These are phyloP conservation scores for Venustampulla echinocandica DNA, from an alignment of 495 filamentous ascomycete genomes.

Conservation along the genomic window DNA sequence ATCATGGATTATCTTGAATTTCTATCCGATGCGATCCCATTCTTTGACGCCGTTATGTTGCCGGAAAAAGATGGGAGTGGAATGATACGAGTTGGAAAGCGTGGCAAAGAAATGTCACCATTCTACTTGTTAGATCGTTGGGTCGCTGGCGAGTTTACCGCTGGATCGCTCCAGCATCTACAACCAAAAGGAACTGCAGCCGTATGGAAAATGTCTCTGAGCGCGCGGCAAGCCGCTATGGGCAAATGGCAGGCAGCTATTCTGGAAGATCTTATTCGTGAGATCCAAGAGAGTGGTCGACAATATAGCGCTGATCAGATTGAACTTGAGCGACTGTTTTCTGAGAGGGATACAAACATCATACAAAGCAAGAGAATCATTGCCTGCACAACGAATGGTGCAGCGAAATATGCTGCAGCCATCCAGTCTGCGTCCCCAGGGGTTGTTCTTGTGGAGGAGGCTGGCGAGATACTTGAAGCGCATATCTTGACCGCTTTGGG, in stretches of 20 bases:
- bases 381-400: conserved; percentile 66
- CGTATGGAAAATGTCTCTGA: conserved; percentile 46
- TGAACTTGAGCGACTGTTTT: conserved; percentile 31
- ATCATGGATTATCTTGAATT: conserved; percentile 62
- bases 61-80: conserved; percentile 31
- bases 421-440: conserved; percentile 43
- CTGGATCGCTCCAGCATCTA: conserved; percentile 33
- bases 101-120: conserved; percentile 35
- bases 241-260: conserved; percentile 43
- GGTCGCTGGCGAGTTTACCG: conserved; percentile 34
- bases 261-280: conserved; percentile 37
- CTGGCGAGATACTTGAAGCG: conserved; percentile 69
- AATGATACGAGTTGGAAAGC: conserved; percentile 37
- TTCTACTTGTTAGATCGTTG: conserved; percentile 52
- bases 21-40: conserved; percentile 38
- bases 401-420: conserved; percentile 51
- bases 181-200: conserved; percentile 18
- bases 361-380: conserved; percentile 54
- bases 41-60: conserved; percentile 46
- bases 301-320: conserved; percentile 37
- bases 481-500: conserved; percentile 59
- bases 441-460: conserved; percentile 67
- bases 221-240: conserved; percentile 28
- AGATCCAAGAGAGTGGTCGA: conserved; percentile 28
- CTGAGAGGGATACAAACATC: conserved; percentile 36